A percentile compares a stretch with the other conserved stretches of the same genome.
phyloP scores from a whole-genome alignment of 345 rosid species.

The Lenwebbia sp. region DNA sequence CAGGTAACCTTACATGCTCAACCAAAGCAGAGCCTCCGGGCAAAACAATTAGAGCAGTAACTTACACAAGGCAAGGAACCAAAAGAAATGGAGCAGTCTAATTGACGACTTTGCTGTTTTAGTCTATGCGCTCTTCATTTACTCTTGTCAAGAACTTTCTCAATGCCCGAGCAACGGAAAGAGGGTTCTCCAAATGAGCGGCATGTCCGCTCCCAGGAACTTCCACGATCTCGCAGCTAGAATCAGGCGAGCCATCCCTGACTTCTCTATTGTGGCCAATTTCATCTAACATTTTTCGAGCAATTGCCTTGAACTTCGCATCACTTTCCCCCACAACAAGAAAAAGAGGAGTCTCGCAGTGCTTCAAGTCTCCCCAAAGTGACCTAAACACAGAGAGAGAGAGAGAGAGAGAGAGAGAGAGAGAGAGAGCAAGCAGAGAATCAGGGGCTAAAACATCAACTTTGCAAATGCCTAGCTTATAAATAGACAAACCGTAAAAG shows the following conservation, averaged over 20 bases:
- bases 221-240: constrained; percentile 31
- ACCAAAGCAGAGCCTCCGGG: background rate
- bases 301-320: constrained; percentile 55
- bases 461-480: background rate
- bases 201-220: constrained; percentile 70
- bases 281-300: constrained; percentile 29
- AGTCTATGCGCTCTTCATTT: background rate
- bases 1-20: too few relatives aligned
- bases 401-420: background rate
- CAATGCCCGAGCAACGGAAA: constrained; percentile 34
- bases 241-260: background rate
- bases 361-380: constrained; percentile 75
- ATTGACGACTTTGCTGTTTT: background rate
- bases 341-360: constrained; percentile 38
- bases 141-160: constrained; percentile 41
- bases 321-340: constrained; percentile 64
- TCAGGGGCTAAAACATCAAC: background rate
- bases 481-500: background rate
- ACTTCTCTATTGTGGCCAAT: constrained; percentile 6
- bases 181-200: constrained; percentile 82
- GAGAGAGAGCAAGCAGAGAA: background rate
- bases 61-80: background rate
- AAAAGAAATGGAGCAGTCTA: background rate
- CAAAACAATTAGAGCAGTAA: background rate
- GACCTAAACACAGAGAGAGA: constrained; percentile 29